A percentile compares a stretch with the other conserved stretches of the same genome.
Evolutionary conservation across 257 asterid genomes (phyloP).

Genomic region (Avicennia marina): DNA sequence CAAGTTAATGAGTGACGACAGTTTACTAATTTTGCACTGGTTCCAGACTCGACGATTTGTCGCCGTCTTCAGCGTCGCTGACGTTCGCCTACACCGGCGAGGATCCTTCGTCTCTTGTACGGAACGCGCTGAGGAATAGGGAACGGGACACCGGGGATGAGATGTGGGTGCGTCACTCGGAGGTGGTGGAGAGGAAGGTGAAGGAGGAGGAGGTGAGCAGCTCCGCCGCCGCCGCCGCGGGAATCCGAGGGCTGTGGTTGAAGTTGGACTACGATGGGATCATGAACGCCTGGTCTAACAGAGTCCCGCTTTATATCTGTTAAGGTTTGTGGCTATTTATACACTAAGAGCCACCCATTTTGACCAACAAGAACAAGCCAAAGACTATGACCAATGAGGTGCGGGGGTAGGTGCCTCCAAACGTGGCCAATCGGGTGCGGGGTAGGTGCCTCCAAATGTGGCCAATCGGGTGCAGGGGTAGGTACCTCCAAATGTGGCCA

Average conservation of each 20-base stretch:
- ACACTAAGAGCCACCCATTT: too few species aligned
- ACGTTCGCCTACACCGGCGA: slow-evolving; percentile 41
- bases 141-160: slow-evolving; percentile 76
- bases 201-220: slow-evolving; percentile 90
- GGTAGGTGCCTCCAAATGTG: too few species aligned
- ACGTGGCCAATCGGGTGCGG: too few species aligned
- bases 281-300: slow-evolving; percentile 81
- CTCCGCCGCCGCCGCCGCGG: slow-evolving; percentile 34
- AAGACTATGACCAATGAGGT: too few species aligned
- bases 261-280: slow-evolving; percentile 86
- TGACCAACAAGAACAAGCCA: too few species aligned
- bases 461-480: too few species aligned
- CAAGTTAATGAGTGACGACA: background rate
- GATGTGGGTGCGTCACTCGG: slow-evolving; percentile 82
- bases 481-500: too few species aligned
- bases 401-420: too few species aligned
- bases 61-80: slow-evolving; percentile 46
- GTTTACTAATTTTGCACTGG: background rate
- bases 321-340: too few species aligned
- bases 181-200: slow-evolving; percentile 84
- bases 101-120: slow-evolving; percentile 54
- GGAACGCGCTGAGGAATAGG: slow-evolving; percentile 68
- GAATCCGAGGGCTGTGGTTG: slow-evolving; percentile 42
- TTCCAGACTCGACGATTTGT: slow-evolving; percentile 28
- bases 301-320: slow-evolving; percentile 61